Percentiles rank a stretch among this genome's conserved stretches.
Evolutionary conservation across 2,329 filamentous ascomycete species (phyloP).

Genomic region (Colletotrichum theobromicola): DNA sequence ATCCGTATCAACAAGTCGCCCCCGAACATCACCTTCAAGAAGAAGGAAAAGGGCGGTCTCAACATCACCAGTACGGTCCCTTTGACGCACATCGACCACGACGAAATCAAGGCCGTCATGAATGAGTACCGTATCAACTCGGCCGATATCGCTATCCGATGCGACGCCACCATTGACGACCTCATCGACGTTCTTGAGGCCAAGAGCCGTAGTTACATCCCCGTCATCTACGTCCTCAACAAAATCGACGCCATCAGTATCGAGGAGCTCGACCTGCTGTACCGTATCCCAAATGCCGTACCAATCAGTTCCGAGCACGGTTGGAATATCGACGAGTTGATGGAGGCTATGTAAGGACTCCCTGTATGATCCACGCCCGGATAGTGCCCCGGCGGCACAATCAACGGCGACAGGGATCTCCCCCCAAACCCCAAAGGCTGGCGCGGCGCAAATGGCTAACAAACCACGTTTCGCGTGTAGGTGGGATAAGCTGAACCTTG

Average conservation of each 20-base stretch:
- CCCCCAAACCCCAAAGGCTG: neutral
- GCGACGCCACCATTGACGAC: conserved; percentile 96
- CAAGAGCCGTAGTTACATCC: conserved; percentile 93
- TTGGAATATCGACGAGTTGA: conserved; percentile 96
- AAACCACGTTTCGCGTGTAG: neutral
- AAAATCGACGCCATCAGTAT: conserved; percentile 99
- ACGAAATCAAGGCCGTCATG: conserved; percentile 98
- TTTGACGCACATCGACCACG: conserved; percentile 88
- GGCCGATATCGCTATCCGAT: conserved; percentile 96
- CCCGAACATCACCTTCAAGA: conserved; percentile 98
- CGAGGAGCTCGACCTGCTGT: conserved; percentile 93
- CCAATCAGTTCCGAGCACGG: conserved; percentile 97
- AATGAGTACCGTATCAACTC: conserved; percentile 95
- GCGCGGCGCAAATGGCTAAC: neutral
- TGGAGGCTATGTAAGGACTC: conserved; percentile 80
- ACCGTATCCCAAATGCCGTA: conserved; percentile 95
- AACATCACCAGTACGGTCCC: conserved; percentile 95
- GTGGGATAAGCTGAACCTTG: conserved; percentile 54
- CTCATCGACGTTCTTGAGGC: conserved; percentile 95
- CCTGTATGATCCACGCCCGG: neutral
- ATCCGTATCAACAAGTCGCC: conserved; percentile 97
- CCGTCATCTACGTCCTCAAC: conserved; percentile 98
- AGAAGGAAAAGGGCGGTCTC: conserved; percentile 98
- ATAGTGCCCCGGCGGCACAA: neutral
- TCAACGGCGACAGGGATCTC: neutral